phyloP scores from a whole-genome alignment of 352 stramenopile genomes.

The Pythium aristosporum region DNA sequence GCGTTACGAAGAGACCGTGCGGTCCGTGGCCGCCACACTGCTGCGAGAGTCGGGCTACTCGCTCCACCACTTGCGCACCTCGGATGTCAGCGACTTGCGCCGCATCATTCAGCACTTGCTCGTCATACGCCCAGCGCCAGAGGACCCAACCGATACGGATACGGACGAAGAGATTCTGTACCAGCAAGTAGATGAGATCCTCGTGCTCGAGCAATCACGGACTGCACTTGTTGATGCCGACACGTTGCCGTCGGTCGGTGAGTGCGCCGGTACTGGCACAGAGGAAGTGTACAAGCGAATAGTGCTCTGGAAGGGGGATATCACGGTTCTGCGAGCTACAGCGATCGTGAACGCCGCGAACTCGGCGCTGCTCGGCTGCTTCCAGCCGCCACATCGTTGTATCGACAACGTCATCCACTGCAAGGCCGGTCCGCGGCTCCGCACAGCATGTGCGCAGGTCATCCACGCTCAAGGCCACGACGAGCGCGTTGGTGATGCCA shows the following conservation, averaged over 20 bases:
- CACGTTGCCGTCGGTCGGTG: constrained; percentile 1
- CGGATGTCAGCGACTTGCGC: constrained; percentile 39
- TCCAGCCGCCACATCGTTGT: constrained; percentile 64
- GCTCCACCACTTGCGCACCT: constrained; percentile 37
- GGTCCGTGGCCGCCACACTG: constrained; percentile 32
- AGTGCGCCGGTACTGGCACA: not conserved
- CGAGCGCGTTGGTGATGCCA: constrained; percentile 42
- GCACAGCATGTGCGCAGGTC: constrained; percentile 49
- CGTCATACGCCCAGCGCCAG: constrained; percentile 37
- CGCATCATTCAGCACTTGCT: constrained; percentile 57
- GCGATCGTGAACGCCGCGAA: constrained; percentile 76
- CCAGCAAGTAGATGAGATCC: constrained; percentile 29
- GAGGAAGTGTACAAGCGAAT: constrained; percentile 28
- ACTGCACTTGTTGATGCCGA: constrained; percentile 7
- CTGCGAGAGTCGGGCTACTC: constrained; percentile 39
- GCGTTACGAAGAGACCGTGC: constrained; percentile 35
- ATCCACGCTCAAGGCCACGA: constrained; percentile 40
- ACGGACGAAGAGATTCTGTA: constrained; percentile 41
- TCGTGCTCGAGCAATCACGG: constrained; percentile 8
- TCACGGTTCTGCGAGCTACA: constrained; percentile 54
- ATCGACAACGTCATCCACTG: constrained; percentile 80
- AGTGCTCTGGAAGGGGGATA: constrained; percentile 65
- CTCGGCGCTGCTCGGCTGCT: constrained; percentile 61
- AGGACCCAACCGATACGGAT: constrained; percentile 21
- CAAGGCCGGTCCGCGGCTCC: constrained; percentile 52